Evolutionary conservation across 176 grass and related monocot genomes (phyloP), one percentile per base, ranked within the genome.

Genomic region (Triticum monococcum): DNA sequence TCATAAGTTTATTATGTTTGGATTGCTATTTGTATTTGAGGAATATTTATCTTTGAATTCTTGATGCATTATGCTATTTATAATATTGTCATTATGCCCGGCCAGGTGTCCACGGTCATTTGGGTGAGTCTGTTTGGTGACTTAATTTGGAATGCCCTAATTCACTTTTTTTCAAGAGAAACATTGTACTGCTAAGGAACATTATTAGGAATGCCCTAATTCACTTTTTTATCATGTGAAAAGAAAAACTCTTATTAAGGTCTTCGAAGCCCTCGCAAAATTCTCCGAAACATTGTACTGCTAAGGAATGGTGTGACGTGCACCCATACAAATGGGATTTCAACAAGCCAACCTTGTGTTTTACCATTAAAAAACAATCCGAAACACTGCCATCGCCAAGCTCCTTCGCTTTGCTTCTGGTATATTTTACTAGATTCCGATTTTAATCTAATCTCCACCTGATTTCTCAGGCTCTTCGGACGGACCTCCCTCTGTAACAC

Each of bases 401-500:
- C 72, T 75, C 43, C 43, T 75, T 30, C 8, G 3, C 41, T 31
- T 26, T 67, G 9, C 17, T 46, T 23, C 22, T 64, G 4, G 35
- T 50, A 18, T 35, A 59, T 14, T 5, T 18, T 9, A 63, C 1
- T 36, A 63, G 45, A 41, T 5, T 16, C 18, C 7, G 7, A 61
- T 37, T 68, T 63, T 50, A 87, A 67, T 37, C 65, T 41, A 87
- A 62, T 87, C 28, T 24, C 57, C 80, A 12, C 18, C 41, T 67
- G 81, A 68, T 64, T 84, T 87, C 50, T 88, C 71, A 13, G 65
- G 12, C 50, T 67, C 40, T 16, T 89, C 61, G 38, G 22, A 43
- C 12, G 79, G 64, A 9, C 64, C 50, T 64, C 70, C 75, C 54
- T 73, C 79, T 4, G 83, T 92, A 69, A 92, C 86, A 79, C 83